phyloP scores from a whole-genome alignment of 257 asterid genomes.

The Nicotiana otophora region DNA sequence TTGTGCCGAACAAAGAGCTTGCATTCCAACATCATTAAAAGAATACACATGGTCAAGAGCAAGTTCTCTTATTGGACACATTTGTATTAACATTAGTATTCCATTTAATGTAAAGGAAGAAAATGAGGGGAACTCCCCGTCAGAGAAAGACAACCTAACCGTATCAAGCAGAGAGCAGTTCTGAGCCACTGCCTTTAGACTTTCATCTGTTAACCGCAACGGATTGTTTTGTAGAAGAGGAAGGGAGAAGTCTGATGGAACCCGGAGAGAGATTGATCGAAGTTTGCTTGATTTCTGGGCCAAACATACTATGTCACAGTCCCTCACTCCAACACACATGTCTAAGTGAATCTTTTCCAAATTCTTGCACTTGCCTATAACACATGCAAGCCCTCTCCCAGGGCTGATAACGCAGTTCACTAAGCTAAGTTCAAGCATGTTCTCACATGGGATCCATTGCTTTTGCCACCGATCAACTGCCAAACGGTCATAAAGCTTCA shows the following conservation, averaged over 20 bases:
- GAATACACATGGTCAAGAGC: slow-evolving; percentile 59
- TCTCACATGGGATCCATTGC: slow-evolving; percentile 60
- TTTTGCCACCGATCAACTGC: slow-evolving; percentile 62
- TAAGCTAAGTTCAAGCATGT: slow-evolving; percentile 62
- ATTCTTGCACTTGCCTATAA: slow-evolving; percentile 62
- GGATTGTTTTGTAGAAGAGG: slow-evolving; percentile 58
- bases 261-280: slow-evolving; percentile 57
- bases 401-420: slow-evolving; percentile 76
- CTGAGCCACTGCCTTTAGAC: slow-evolving; percentile 54
- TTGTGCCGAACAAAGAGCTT: slow-evolving; percentile 55
- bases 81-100: slow-evolving; percentile 46
- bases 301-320: slow-evolving; percentile 60
- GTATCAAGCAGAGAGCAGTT: slow-evolving; percentile 55
- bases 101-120: slow-evolving; percentile 60
- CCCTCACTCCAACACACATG: slow-evolving; percentile 78
- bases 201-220: slow-evolving; percentile 56
- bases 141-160: slow-evolving; percentile 52
- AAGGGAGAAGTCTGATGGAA: slow-evolving; percentile 59
- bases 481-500: slow-evolving; percentile 60
- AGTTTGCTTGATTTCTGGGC: slow-evolving; percentile 62
- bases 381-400: slow-evolving; percentile 79
- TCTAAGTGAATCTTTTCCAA: slow-evolving; percentile 59
- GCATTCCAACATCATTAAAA: slow-evolving; percentile 68
- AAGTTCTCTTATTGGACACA: slow-evolving; percentile 66
- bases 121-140: slow-evolving; percentile 53